Base-by-base conservation (phyloP, 148 eudicot species). In the Rhododendron griersonianum region DNA sequence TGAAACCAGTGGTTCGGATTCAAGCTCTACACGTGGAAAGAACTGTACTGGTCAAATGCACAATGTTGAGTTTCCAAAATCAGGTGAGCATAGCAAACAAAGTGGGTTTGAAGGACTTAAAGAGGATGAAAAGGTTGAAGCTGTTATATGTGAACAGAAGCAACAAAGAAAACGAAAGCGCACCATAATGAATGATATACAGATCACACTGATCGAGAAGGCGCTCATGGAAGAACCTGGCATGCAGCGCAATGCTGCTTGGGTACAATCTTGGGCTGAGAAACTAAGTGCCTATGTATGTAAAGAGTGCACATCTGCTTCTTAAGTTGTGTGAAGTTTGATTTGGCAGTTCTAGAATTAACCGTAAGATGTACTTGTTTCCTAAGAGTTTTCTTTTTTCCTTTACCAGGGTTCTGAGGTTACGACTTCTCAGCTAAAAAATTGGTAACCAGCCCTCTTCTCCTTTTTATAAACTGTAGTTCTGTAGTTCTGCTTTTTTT, bases 361-460 rank as follows among this genome's bases (percentile, higher is more conserved):
- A 78, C 35, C 4, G 74, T 35, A 80, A 37, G 35, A 85, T 83
- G 0, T 81, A 19, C 35, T 67, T 85, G 79, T 74, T 61, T 61
- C 78, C 67, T 89, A 88, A 80, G 25, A 76, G 39, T 19, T 41
- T 83, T 75, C 33, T 83, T 45, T 86, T 65, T 88, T 50, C 89
- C 82, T 80, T 90, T 67, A 86, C 85, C 92, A 96, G 99, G 99
- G 99, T 84, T 87, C 98, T 86, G 99, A 96, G 89, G 93, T 96
- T 84, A 92, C 99, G 37, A 65, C 90, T 86, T 87, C 93, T 65
- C 97, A 96, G 87, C 91, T 97, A 30, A 97, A 95, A 87, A 97
- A 95, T 88, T 97, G 99, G 99, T 95, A 88, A 91, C 92, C 44
- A 82, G 1, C 53, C 30, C 15, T 73, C 33, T 51, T 61, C 45